A percentile compares a stretch with the other conserved stretches of the same genome.
These are phyloP conservation scores for Przewalskia tangutica DNA, from an alignment of 257 asterid species.

Conservation along the genomic window DNA sequence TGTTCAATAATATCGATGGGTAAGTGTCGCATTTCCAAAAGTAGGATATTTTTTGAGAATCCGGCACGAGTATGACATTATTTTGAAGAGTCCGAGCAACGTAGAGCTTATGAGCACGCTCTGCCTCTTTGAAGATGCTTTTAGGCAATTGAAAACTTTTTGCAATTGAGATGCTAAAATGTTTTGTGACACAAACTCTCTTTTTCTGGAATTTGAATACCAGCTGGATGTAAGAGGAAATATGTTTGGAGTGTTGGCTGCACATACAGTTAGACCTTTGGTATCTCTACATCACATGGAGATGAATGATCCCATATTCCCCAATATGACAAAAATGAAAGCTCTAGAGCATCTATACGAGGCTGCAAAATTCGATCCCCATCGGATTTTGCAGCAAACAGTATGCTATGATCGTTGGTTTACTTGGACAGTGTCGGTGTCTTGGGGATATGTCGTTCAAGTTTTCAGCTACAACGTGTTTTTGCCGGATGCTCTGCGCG, in stretches of 20 bases:
- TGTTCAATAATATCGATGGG: too few species aligned
- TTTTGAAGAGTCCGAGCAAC: too few species aligned
- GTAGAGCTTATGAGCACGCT: neutral
- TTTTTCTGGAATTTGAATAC: neutral
- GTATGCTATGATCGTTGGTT: conserved; percentile 52
- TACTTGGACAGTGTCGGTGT: conserved; percentile 50
- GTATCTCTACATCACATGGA: conserved; percentile 78
- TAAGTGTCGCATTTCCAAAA: too few species aligned
- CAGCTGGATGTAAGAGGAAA: conserved; percentile 76
- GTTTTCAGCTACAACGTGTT: conserved; percentile 43
- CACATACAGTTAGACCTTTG: conserved; percentile 56
- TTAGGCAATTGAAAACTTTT: neutral
- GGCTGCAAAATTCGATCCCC: conserved; percentile 46
- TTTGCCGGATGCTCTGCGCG: conserved; percentile 45
- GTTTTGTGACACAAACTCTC: neutral
- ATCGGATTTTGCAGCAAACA: conserved; percentile 61
- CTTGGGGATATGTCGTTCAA: conserved; percentile 80
- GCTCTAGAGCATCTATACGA: conserved; percentile 49
- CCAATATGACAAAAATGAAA: conserved; percentile 37
- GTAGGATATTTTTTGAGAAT: too few species aligned
- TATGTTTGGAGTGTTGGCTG: conserved; percentile 57
- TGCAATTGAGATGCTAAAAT: neutral
- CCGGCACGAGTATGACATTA: too few species aligned
- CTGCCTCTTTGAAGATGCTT: neutral
- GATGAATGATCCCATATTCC: conserved; percentile 60